phyloP scores from a whole-genome alignment of 306 rosid species.

The Dalbergia cochinchinensis region DNA sequence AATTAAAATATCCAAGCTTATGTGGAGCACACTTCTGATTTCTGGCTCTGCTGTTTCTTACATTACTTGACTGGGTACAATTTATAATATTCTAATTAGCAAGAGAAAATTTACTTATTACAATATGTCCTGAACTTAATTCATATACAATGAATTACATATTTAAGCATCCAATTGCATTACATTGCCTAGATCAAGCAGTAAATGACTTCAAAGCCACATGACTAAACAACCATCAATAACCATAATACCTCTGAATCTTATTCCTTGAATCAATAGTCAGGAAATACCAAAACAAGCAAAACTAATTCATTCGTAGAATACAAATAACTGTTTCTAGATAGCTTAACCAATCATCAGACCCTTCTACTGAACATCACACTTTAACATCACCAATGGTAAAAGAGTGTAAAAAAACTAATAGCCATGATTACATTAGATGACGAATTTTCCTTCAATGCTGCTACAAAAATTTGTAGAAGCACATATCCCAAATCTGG shows the following conservation, averaged over 20 bases:
- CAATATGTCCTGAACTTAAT: no score
- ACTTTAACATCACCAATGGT: neutral
- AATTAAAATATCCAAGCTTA: no score
- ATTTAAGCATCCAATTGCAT: neutral
- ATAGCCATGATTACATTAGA: neutral
- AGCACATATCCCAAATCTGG: constrained; percentile 21
- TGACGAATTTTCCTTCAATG: neutral
- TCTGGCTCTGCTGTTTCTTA: no score
- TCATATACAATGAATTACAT: no score
- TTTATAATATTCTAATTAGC: no score
- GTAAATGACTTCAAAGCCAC: neutral
- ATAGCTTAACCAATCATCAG: neutral
- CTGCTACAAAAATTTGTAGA: neutral
- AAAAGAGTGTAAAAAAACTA: neutral
- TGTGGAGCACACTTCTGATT: no score
- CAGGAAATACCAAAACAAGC: neutral
- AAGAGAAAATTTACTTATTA: no score
- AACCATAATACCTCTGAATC: constrained; percentile 1
- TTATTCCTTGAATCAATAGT: neutral
- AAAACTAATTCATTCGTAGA: neutral
- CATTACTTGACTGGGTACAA: no score
- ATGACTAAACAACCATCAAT: neutral
- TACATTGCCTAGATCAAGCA: neutral
- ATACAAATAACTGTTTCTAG: neutral
- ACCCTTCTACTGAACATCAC: neutral